Base-by-base conservation (phyloP, 164 flowering plant genomes). In the Stephania yunnanensis region DNA sequence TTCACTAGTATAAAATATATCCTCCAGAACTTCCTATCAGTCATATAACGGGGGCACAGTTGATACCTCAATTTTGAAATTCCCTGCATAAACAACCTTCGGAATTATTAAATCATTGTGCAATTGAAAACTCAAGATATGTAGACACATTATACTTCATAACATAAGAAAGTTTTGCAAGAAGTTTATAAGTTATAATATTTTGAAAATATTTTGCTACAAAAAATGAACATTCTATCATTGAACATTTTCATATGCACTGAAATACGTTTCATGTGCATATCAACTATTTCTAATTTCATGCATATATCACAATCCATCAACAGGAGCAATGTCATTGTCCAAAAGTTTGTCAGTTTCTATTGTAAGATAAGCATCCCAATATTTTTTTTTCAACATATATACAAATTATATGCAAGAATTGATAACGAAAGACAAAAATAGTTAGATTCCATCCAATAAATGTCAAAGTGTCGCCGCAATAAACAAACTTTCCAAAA, bases 1-100 rank as follows among this genome's bases (percentile, higher is more conserved):
- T 90, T 89, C 67, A 92, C 95, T 50, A 94, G 86, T 53, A 90
- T 79, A 74, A 92, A 94, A 77, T 92, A 94, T 74, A 94, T 88
- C 82, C 91, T 91, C 97, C 98, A 94, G 76, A 94, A 94, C 76
- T 87, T 90, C 81, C 97, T 89, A 75, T 93, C 98, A 80, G 83
- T 92, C 98, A 94, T 94, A 74, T 83, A 53, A 15, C 94, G 89
- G 71, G 98, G 97, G 82, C 98, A 94, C 67, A 94, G 81, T 75
- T 88, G 90, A 82, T 94, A 94, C 82, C 97, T 89, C 69, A 94
- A 80, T 83, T 82, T 88, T 65, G 97, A 89, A 65, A 94, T 87
- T 85, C 90, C 97, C 98, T 94, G 92, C 82, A 85, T 75, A 13
- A 78, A 31, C 12, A 74, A 77, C 7, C 42, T 73, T 46, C 10